These are phyloP conservation scores for Tetracentron sinense DNA, from an alignment of 164 flowering plant genomes.

Conservation along the genomic window DNA sequence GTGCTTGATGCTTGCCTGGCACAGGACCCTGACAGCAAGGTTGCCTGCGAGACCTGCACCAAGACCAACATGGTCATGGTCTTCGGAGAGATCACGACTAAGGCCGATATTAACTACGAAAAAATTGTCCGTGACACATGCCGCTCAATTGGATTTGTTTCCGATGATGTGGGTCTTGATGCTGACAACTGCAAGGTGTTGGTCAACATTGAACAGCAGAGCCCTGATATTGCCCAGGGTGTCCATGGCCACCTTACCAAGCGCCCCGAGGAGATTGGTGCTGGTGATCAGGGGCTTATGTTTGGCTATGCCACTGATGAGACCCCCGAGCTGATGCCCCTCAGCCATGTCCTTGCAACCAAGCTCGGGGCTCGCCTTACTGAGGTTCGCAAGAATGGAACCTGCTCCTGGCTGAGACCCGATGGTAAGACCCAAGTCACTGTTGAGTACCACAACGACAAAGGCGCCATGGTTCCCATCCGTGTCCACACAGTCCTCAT, in stretches of 20 bases:
- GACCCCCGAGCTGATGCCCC: too few species aligned
- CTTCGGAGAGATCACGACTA: constrained; percentile 19
- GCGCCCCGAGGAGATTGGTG: too few species aligned
- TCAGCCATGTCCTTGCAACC: constrained; percentile 14
- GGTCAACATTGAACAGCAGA: constrained; percentile 40
- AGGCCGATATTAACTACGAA: constrained; percentile 9
- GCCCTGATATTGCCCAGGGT: constrained; percentile 39
- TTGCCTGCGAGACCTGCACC: constrained; percentile 71
- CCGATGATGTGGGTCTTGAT: constrained; percentile 14
- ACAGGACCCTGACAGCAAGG: constrained; percentile 72
- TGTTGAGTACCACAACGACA: constrained; percentile 13
- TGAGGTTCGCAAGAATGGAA: constrained; percentile 13
- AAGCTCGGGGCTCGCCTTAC: constrained; percentile 23
- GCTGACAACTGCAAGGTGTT: constrained; percentile 20
- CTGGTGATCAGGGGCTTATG: constrained; percentile 72
- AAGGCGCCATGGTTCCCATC: constrained; percentile 60
- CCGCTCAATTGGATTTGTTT: not conserved
- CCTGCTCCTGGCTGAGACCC: constrained; percentile 55
- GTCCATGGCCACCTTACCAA: too few species aligned
- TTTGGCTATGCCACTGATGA: constrained; percentile 22
- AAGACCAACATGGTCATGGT: constrained; percentile 76
- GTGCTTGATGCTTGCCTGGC: constrained; percentile 70
- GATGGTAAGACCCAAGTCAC: constrained; percentile 27
- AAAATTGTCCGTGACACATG: not conserved
- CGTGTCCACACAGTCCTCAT: constrained; percentile 6